Evolutionary conservation across 1,139 yeast genomes (phyloP).

Genomic region (Diutina scorzettiae): DNA sequence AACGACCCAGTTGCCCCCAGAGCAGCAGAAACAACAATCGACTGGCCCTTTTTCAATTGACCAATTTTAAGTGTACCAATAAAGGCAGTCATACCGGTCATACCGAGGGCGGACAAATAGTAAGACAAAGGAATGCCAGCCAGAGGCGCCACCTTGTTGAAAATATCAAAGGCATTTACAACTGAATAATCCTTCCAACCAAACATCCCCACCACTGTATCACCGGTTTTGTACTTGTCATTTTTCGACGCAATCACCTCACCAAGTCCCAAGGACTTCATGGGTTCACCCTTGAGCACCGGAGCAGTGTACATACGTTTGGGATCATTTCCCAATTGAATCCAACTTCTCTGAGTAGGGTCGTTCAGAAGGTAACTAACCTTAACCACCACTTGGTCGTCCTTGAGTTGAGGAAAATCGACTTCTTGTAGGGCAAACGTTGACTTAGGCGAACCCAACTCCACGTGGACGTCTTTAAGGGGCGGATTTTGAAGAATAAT

Average conservation of each 20-base stretch:
- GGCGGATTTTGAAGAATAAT: slow-evolving; percentile 14
- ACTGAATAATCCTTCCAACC: slow-evolving; percentile 33
- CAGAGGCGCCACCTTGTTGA: slow-evolving; percentile 13
- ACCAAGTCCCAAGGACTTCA: slow-evolving; percentile 41
- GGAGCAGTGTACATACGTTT: slow-evolving; percentile 37
- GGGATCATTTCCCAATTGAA: slow-evolving; percentile 27
- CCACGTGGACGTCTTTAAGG: slow-evolving; percentile 13
- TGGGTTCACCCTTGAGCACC: slow-evolving; percentile 31
- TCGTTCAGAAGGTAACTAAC: slow-evolving; percentile 46
- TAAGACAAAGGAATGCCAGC: neutral
- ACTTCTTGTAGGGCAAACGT: slow-evolving; percentile 22
- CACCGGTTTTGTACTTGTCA: slow-evolving; percentile 29
- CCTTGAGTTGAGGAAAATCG: slow-evolving; percentile 19
- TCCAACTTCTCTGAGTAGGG: slow-evolving; percentile 59
- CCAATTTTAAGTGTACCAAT: slow-evolving; percentile 38
- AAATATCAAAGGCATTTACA: slow-evolving; percentile 11
- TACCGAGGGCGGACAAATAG: slow-evolving; percentile 38
- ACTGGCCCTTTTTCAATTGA: slow-evolving; percentile 21
- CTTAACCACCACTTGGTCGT: slow-evolving; percentile 36
- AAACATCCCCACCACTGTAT: slow-evolving; percentile 20
- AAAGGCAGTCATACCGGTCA: slow-evolving; percentile 55
- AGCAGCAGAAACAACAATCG: slow-evolving; percentile 50
- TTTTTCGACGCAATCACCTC: slow-evolving; percentile 34
- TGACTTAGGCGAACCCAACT: slow-evolving; percentile 17
- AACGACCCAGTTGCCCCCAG: slow-evolving; percentile 63